Evolutionary conservation across 192 early-diverging fungal species (phyloP).

Genomic region (Phlyctochytrium arcticum): DNA sequence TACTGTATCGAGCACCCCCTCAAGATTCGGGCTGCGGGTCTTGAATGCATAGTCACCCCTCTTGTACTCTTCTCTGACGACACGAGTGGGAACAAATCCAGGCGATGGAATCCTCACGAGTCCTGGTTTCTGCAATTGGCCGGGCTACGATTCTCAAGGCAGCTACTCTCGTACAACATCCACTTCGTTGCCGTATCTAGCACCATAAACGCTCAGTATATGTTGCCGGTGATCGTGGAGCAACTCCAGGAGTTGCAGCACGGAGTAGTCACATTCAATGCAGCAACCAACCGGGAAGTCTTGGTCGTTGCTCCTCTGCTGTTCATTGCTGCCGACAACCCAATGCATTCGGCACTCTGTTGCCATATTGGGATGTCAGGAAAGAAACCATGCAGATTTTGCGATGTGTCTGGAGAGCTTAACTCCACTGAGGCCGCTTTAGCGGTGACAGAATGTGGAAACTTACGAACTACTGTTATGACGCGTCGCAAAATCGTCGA

Average conservation of each 20-base stretch:
- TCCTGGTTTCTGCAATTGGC: slow-evolving; percentile 18
- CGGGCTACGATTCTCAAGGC: slow-evolving; percentile 10
- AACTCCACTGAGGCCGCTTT: no score
- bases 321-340: not conserved
- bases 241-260: not conserved
- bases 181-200: slow-evolving; percentile 19
- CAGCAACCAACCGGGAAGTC: not conserved
- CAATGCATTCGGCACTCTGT: not conserved
- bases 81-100: slow-evolving; percentile 19
- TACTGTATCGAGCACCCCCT: no score
- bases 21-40: no score
- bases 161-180: slow-evolving; percentile 14
- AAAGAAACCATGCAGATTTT: not conserved
- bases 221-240: not conserved
- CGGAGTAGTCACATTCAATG: not conserved
- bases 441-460: no score
- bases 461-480: no score
- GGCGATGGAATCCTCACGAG: slow-evolving; percentile 25
- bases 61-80: slow-evolving; percentile 21
- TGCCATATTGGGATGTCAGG: not conserved
- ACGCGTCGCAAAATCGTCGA: no score
- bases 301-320: not conserved
- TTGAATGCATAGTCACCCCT: no score
- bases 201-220: not conserved
- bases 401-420: no score